Evolutionary conservation across 345 rosid genomes (phyloP).

Genomic region (Iberis pinnata): DNA sequence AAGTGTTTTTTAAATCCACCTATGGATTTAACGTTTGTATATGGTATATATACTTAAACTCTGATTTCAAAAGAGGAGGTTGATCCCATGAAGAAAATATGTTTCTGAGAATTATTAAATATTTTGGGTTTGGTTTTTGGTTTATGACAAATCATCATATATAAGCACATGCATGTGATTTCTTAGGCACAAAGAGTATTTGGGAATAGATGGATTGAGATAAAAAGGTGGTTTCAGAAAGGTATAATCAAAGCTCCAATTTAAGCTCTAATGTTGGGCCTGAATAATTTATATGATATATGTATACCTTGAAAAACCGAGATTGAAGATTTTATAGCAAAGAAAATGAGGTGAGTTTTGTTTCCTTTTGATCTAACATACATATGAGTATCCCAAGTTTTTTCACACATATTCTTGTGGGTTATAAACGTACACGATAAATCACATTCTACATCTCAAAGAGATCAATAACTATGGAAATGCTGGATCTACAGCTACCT

Average conservation of each 20-base stretch:
- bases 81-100: slow-evolving; percentile 95
- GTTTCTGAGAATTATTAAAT: slow-evolving; percentile 45
- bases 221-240: slow-evolving; percentile 97
- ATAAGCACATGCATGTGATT: neutral
- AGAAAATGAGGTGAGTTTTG: slow-evolving; percentile 45
- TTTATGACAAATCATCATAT: slow-evolving; percentile 8
- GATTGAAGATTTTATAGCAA: slow-evolving; percentile 32
- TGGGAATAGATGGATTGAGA: slow-evolving; percentile 98
- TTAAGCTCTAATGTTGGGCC: neutral
- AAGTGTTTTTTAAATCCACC: neutral
- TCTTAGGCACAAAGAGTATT: slow-evolving; percentile 75
- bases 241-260: slow-evolving; percentile 38
- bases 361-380: neutral
- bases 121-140: slow-evolving; percentile 6
- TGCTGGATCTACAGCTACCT: slow-evolving; percentile 3
- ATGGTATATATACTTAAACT: slow-evolving; percentile 92
- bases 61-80: slow-evolving; percentile 96
- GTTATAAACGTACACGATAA: slow-evolving; percentile 43
- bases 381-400: neutral
- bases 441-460: slow-evolving; percentile 44
- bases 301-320: slow-evolving; percentile 21
- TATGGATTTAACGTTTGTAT: slow-evolving; percentile 30
- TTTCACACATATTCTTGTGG: slow-evolving; percentile 6
- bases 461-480: slow-evolving; percentile 32
- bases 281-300: neutral